A percentile compares a stretch with the other conserved stretches of the same genome.
Conservation (phyloP, 208 protist genomes). For the Acanthamoeba healyi region DNA sequence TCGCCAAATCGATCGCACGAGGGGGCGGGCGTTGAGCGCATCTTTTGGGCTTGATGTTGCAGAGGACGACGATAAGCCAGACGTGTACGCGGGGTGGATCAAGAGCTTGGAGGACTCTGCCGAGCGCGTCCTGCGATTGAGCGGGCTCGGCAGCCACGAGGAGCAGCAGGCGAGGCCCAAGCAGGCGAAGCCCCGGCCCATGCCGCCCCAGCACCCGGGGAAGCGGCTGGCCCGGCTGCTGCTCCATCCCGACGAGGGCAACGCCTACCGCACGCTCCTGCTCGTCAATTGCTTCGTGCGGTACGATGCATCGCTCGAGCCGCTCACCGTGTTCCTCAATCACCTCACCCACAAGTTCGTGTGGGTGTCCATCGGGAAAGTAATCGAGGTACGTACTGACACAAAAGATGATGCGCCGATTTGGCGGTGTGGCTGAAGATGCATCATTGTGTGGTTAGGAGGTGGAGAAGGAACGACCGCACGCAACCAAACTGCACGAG, state of each 20-base stretch:
- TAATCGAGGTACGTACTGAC: background rate
- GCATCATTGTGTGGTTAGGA: background rate
- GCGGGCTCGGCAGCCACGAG: background rate
- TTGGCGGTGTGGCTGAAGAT: background rate
- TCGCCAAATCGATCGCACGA: no score
- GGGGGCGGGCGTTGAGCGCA: no score
- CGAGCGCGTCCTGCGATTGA: background rate
- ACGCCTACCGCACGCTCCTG: background rate
- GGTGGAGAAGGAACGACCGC: background rate
- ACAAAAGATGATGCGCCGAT: no score
- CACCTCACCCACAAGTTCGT: constrained; percentile 23
- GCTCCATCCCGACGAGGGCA: background rate
- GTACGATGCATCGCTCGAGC: background rate
- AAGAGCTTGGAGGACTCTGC: constrained; percentile 31
- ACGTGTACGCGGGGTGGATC: background rate
- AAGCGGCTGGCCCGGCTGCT: background rate
- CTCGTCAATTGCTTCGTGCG: constrained; percentile 16
- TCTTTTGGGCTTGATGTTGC: no score
- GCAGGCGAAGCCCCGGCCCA: background rate
- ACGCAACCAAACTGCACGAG: background rate
- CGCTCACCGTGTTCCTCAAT: background rate
- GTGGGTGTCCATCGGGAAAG: background rate
- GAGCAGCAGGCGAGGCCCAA: background rate
- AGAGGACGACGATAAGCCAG: background rate
- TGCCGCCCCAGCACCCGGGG: background rate